Conservation (phyloP, 2,329 filamentous ascomycete species). For the Blastomyces silverae region DNA sequence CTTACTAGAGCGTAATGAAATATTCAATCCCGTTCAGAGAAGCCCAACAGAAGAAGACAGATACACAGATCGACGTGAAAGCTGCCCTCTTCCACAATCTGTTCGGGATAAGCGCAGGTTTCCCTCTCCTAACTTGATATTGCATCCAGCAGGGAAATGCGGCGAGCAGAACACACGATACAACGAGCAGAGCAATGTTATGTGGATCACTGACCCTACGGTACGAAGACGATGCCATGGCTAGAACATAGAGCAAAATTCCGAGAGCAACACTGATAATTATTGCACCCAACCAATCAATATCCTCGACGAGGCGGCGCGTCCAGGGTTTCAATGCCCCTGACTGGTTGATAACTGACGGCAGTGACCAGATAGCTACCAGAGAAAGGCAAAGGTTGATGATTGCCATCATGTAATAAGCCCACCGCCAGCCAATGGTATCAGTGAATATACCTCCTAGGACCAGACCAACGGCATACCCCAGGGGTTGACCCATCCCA, state of each 20-base stretch:
- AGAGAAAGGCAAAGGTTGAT: slow-evolving; percentile 35
- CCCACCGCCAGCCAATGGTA: slow-evolving; percentile 31
- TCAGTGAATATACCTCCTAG: slow-evolving; percentile 43
- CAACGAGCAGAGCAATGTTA: slow-evolving; percentile 28
- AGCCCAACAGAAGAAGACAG: slow-evolving; percentile 32
- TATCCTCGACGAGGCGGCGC: slow-evolving; percentile 34
- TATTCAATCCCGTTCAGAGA: slow-evolving; percentile 20
- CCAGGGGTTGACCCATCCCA: slow-evolving; percentile 43
- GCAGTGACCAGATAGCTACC: slow-evolving; percentile 36
- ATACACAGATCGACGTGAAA: slow-evolving; percentile 31
- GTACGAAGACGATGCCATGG: slow-evolving; percentile 21
- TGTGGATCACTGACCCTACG: slow-evolving; percentile 18
- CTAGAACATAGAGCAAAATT: slow-evolving; percentile 44
- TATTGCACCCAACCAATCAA: slow-evolving; percentile 47
- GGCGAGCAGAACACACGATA: slow-evolving; percentile 27
- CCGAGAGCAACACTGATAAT: slow-evolving; percentile 42
- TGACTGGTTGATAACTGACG: slow-evolving; percentile 24
- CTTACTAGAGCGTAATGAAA: background rate
- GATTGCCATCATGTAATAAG: slow-evolving; percentile 42
- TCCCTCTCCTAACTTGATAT: slow-evolving; percentile 25
- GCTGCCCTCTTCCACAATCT: slow-evolving; percentile 30
- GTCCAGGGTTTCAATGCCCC: slow-evolving; percentile 22
- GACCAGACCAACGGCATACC: slow-evolving; percentile 42
- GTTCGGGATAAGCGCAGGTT: slow-evolving; percentile 11
- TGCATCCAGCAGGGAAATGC: slow-evolving; percentile 25